Evolutionary conservation across 169 alveolate genomes (phyloP).

Genomic region (Plasmodium gonderi): DNA sequence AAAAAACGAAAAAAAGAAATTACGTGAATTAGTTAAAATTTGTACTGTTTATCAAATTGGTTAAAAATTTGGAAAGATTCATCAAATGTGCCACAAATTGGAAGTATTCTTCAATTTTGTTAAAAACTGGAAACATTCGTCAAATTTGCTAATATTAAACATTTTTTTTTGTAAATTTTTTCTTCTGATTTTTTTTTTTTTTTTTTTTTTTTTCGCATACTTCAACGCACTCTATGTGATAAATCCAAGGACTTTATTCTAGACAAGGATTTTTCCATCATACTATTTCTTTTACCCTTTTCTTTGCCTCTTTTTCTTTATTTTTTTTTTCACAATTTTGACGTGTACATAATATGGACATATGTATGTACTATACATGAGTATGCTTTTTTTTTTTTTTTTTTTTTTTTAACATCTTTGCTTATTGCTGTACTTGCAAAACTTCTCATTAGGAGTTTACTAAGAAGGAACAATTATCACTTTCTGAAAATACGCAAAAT

Average conservation of each 20-base stretch:
- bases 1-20: neutral
- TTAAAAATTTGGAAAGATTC: neutral
- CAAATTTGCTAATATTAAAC: neutral
- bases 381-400: neutral
- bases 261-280: neutral
- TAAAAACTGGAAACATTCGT: neutral
- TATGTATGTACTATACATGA: neutral
- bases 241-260: neutral
- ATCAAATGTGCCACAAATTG: neutral
- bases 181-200: neutral
- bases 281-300: neutral
- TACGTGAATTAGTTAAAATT: no score
- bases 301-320: neutral
- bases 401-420: no score
- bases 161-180: no score
- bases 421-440: neutral
- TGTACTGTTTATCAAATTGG: no score
- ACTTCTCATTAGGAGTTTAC: neutral
- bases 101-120: neutral
- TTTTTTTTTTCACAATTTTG: neutral
- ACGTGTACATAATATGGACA: neutral
- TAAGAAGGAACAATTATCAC: neutral
- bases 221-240: slow-evolving; percentile 6
- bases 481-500: no score
- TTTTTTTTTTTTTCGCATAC: neutral